Evolutionary conservation across 495 filamentous ascomycete species (phyloP).

Genomic region (Penicillium chermesinum): DNA sequence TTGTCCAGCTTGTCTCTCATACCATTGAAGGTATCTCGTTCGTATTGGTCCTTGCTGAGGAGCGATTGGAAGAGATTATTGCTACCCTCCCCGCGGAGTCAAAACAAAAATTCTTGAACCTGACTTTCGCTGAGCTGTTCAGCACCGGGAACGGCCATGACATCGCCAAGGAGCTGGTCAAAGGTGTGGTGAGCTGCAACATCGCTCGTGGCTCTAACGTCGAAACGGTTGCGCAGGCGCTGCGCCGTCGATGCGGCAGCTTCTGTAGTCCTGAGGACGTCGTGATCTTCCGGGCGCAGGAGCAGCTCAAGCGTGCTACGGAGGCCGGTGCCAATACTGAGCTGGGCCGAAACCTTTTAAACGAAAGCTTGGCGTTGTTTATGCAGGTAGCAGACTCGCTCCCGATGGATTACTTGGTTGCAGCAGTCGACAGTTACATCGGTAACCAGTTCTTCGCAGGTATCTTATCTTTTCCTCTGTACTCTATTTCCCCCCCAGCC

Average conservation of each 20-base stretch:
- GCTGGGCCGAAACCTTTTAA: constrained; percentile 71
- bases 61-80: constrained; percentile 84
- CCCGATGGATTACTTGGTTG: constrained; percentile 71
- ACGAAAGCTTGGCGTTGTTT: constrained; percentile 84
- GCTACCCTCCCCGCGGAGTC: constrained; percentile 65
- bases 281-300: constrained; percentile 95
- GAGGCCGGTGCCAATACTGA: constrained; percentile 73
- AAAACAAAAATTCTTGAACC: constrained; percentile 60
- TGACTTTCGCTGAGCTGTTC: constrained; percentile 86
- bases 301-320: constrained; percentile 78
- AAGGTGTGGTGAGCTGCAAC: constrained; percentile 95
- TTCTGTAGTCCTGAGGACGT: constrained; percentile 98
- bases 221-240: constrained; percentile 89
- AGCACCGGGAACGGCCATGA: constrained; percentile 72
- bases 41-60: constrained; percentile 86
- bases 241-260: constrained; percentile 83
- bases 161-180: constrained; percentile 92
- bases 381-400: constrained; percentile 78
- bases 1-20: constrained; percentile 73
- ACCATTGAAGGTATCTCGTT: constrained; percentile 96
- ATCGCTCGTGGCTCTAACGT: constrained; percentile 94
- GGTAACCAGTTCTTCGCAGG: constrained; percentile 78
- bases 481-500: background rate
- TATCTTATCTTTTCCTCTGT: constrained; percentile 9
- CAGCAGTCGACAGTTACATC: constrained; percentile 72